phyloP scores from a whole-genome alignment of 2,329 filamentous ascomycete genomes.

The Myriosclerotinia curreyana region DNA sequence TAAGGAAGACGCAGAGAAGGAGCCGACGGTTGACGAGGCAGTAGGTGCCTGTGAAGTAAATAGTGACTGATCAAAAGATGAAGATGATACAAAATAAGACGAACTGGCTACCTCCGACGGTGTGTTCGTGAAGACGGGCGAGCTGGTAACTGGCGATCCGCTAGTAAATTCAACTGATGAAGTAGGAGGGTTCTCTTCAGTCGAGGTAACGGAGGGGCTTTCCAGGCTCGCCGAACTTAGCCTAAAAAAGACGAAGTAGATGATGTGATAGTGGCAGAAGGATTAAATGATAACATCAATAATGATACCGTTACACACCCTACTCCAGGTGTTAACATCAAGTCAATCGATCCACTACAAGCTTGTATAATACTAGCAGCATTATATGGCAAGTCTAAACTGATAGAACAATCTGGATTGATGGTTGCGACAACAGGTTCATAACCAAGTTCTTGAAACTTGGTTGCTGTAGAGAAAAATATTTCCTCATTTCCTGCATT shows the following conservation, averaged over 20 bases:
- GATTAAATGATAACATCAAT: slow-evolving; percentile 16
- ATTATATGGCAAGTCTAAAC: slow-evolving; percentile 24
- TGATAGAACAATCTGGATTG: slow-evolving; percentile 25
- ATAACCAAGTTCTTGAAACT: slow-evolving; percentile 19
- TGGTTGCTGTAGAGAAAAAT: slow-evolving; percentile 24
- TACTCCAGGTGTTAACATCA: slow-evolving; percentile 1
- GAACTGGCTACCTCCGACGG: slow-evolving; percentile 11
- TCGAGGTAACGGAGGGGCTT: slow-evolving; percentile 11
- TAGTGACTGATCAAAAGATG: not conserved
- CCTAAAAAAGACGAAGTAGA: slow-evolving; percentile 20
- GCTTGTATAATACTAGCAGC: slow-evolving; percentile 20
- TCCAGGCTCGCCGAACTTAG: slow-evolving; percentile 18
- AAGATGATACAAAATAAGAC: slow-evolving; percentile 10
- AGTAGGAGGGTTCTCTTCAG: not conserved
- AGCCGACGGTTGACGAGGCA: not conserved
- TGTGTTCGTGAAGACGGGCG: slow-evolving; percentile 14
- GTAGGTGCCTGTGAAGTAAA: not conserved
- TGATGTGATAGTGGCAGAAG: not conserved
- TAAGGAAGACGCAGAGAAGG: not conserved
- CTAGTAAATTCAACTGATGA: slow-evolving; percentile 16
- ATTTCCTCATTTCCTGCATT: slow-evolving; percentile 27
- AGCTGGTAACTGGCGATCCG: slow-evolving; percentile 16
- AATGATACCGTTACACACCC: slow-evolving; percentile 7
- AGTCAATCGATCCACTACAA: slow-evolving; percentile 16
- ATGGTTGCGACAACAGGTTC: slow-evolving; percentile 24